Evolutionary conservation across 495 filamentous ascomycete genomes (phyloP).

Genomic region (Neurospora sp.): DNA sequence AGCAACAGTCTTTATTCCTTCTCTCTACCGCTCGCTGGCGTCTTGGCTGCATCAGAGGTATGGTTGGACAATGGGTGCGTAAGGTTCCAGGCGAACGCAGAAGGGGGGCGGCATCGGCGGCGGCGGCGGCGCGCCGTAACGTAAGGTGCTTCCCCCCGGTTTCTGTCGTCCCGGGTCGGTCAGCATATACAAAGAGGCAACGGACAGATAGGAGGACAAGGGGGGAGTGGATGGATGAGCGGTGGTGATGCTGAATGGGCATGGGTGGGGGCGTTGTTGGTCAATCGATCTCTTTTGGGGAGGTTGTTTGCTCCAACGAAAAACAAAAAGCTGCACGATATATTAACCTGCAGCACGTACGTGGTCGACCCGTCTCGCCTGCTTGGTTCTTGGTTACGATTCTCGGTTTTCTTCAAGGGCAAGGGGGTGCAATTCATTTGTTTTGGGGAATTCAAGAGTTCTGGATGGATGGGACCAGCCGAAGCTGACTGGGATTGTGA

Average conservation of each 20-base stretch:
- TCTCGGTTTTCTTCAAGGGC: neutral
- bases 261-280: conserved; percentile 3
- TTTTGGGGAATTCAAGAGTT: neutral
- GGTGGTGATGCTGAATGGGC: neutral
- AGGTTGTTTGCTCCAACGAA: conserved; percentile 8
- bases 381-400: neutral
- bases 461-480: neutral
- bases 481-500: neutral
- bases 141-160: neutral
- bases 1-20: neutral
- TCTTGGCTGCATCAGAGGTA: neutral
- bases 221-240: neutral
- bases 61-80: neutral
- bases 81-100: neutral
- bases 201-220: neutral
- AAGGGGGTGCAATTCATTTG: neutral
- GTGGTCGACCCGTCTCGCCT: neutral
- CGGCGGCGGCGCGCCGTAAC: neutral
- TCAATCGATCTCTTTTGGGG: neutral
- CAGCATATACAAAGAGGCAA: neutral
- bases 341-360: conserved; percentile 12
- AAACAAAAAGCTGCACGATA: conserved; percentile 12
- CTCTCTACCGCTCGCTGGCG: neutral
- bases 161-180: neutral
- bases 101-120: neutral